A percentile compares a stretch with the other conserved stretches of the same genome.
Evolutionary conservation across 192 early-diverging fungal genomes (phyloP).

Genomic region (Haplosporangium gracile): DNA sequence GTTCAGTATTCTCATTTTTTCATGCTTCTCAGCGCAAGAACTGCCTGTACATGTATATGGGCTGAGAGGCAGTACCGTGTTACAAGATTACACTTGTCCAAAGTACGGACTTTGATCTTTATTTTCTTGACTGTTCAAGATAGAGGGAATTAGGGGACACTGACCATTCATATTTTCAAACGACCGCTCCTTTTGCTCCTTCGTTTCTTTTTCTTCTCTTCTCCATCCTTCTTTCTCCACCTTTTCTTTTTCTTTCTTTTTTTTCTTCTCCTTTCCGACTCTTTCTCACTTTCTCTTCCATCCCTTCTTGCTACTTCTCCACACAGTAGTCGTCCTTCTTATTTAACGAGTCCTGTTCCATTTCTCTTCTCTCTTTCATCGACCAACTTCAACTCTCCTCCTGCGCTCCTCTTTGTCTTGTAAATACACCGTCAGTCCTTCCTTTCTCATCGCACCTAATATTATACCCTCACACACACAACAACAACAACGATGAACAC

Average conservation of each 20-base stretch:
- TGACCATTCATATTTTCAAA: neutral
- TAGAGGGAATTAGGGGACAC: neutral
- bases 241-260: neutral
- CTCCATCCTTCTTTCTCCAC: conserved; percentile 2
- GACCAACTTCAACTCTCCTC: neutral
- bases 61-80: neutral
- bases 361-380: neutral
- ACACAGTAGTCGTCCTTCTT: neutral
- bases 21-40: neutral
- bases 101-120: neutral
- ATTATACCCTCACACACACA: neutral
- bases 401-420: neutral
- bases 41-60: neutral
- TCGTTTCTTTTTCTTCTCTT: neutral
- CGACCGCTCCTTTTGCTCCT: neutral
- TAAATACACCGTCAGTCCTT: neutral
- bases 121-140: neutral
- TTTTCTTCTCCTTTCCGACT: neutral
- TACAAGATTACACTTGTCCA: neutral
- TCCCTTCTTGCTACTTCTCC: conserved; percentile 2
- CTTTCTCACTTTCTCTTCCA: neutral
- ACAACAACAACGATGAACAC: neutral
- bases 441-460: neutral
- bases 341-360: neutral
- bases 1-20: neutral